These are phyloP conservation scores for Collybia sordida DNA, from an alignment of 768 basidiomycete genomes.

Conservation along the genomic window DNA sequence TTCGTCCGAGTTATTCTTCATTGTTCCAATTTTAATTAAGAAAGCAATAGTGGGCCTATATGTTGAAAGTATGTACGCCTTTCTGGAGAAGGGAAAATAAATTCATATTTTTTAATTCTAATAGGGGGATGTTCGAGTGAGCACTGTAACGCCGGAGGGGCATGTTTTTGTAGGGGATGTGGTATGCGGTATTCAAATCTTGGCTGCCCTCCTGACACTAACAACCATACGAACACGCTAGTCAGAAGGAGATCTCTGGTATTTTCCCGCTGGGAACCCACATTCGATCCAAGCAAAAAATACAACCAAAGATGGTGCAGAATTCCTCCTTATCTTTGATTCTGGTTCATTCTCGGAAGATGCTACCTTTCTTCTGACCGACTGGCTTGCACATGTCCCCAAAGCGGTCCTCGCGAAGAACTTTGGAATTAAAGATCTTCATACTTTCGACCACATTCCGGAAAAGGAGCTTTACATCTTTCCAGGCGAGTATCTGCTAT, in stretches of 20 bases:
- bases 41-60: conserved; percentile 46
- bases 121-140: conserved; percentile 48
- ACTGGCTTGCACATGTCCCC: conserved; percentile 66
- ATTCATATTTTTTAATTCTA: not conserved
- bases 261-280: conserved; percentile 55
- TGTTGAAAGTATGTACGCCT: conserved; percentile 37
- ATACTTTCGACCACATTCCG: conserved; percentile 55
- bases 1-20: conserved; percentile 8
- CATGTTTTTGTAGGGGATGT: conserved; percentile 52
- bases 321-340: conserved; percentile 52
- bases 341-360: conserved; percentile 52
- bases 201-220: not conserved
- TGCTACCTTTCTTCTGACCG: conserved; percentile 58
- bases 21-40: not conserved
- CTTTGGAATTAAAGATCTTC: conserved; percentile 44
- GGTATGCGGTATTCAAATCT: conserved; percentile 28
- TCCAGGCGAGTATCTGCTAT: conserved; percentile 22
- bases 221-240: conserved; percentile 1
- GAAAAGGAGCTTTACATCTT: conserved; percentile 55
- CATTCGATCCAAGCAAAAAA: conserved; percentile 58
- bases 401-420: conserved; percentile 57
- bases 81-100: not conserved
- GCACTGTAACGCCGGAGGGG: conserved; percentile 52
- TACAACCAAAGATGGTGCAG: conserved; percentile 43
- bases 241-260: conserved; percentile 51